Base-by-base conservation (phyloP, 352 stramenopile genomes). In the Globisporangium radiosum region DNA sequence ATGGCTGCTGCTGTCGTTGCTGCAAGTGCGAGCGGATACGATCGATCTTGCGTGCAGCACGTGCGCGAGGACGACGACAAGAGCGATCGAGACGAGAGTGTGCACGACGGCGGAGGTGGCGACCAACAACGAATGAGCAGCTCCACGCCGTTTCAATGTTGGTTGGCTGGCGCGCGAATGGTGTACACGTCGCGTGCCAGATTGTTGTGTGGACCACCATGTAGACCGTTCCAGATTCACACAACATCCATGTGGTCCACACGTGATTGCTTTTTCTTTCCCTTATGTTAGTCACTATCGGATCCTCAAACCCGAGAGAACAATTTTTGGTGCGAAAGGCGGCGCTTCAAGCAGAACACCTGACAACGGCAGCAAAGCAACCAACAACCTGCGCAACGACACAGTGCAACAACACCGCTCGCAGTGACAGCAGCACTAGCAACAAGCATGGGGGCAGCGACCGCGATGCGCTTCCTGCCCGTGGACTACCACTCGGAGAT, bases 401-500 rank as follows among this genome's bases (percentile, higher is more conserved):
- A 33, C 25, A 33, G 25, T 33, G 25, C 25, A 33, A 33, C 25
- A 33, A 33, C 25, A 33, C 25, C 25, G 25, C 25, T 33, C 1
- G 25, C 25, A 33, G 25, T 33, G 25, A 33, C 25, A 33, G 25
- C 25, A 43, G 39, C 39, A 43, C 39, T 43, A 8, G 39, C 39
- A 11, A 53, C 17, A 10, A 48, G 8, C 13, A 52, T 42, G 44
- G 47, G 45, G 9, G 36, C 40, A 14, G 25, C 42, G 50, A 56
- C 47, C 38, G 65, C 72, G 42, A 73, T 90, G 67, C 68, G 59
- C 37, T 68, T 90, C 49, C 63, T 90, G 33, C 81, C 78, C 8
- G 69, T 70, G 54, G 81, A 90, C 69, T 90, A 88, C 74, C 76
- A 87, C 66, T 70, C 69, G 60, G 69, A 88, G 43, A 63, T 90